Evolutionary conservation across 208 protist genomes (phyloP), one percentile per base, ranked within the genome.

Genomic region (Acanthamoeba culbertsoni): DNA sequence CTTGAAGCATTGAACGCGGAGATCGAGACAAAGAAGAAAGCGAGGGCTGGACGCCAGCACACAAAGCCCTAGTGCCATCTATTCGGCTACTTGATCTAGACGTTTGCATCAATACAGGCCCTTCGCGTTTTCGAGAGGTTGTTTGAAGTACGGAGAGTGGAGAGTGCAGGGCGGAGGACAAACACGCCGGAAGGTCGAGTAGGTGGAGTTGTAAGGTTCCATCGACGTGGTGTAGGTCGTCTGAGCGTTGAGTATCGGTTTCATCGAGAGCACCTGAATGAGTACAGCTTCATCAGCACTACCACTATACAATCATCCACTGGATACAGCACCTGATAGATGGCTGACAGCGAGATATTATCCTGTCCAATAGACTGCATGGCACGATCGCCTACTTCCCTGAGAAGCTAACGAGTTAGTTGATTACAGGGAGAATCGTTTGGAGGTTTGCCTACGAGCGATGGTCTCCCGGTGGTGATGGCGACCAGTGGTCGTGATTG

Each of bases 401-500:
- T 86, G 20, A 26, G 7, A 23, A 8, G 18, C 48, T 18, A 55
- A 55, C 8, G 48, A 55, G 48, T 8, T 40, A 77, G 31, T 43
- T 77, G 65, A 77, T 77, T n/a, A n/a, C n/a, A n/a, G n/a, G n/a
- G n/a, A n/a, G 48, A 55, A 55, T 12, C 26, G 51, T 57, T 26
- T 57, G 23, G 12, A 28, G 20, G 46, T 55, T 65, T 35, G 40
- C 77, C n/a, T 57, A 88, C 77, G 48, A 63, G 28, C 77, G 43
- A 37, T 88, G 77, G 31, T 88, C 77, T 1, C 77, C 77, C 16
- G 77, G 48, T 23, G 77, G 77, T 23, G 77, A 88, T n/a, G 77
- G 77, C 77, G 42, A 28, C 77, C 77, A 88, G 1, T 88, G 77
- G n/a, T 88, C 77, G 31, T 88, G 77, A 28, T 88, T 88, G 28